phyloP scores from a whole-genome alignment of 208 protist species.

The Leishmania gerbilli region DNA sequence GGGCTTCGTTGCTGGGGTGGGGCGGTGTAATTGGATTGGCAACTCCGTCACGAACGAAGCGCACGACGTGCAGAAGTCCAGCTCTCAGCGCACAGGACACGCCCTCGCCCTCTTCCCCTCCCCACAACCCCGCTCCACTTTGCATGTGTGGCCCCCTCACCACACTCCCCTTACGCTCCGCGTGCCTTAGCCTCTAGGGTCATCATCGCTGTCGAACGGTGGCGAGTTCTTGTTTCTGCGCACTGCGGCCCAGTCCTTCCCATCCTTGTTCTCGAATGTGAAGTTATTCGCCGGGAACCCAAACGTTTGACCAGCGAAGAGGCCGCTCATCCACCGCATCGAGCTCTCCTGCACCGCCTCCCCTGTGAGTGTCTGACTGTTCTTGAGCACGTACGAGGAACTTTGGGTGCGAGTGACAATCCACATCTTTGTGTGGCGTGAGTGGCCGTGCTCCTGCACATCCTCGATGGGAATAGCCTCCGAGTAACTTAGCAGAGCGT shows the following conservation, averaged over 20 bases:
- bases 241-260: conserved; percentile 45
- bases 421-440: conserved; percentile 88
- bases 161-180: background rate
- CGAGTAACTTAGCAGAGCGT: conserved; percentile 79
- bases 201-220: conserved; percentile 68
- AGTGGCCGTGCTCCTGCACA: conserved; percentile 63
- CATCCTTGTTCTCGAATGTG: conserved; percentile 71
- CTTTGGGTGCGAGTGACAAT: conserved; percentile 52
- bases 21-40: background rate
- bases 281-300: conserved; percentile 90
- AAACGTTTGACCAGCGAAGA: conserved; percentile 78
- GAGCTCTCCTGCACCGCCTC: conserved; percentile 75
- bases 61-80: background rate
- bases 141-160: background rate
- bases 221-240: conserved; percentile 49
- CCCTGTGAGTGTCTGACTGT: conserved; percentile 53
- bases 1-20: background rate
- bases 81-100: background rate
- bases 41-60: background rate
- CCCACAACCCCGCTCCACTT: background rate
- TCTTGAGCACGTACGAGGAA: conserved; percentile 79
- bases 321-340: conserved; percentile 74
- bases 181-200: conserved; percentile 14
- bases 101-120: background rate
- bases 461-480: conserved; percentile 65